Evolutionary conservation across 768 basidiomycete species (phyloP).

Genomic region (Boletus pseudo-olivaceus): DNA sequence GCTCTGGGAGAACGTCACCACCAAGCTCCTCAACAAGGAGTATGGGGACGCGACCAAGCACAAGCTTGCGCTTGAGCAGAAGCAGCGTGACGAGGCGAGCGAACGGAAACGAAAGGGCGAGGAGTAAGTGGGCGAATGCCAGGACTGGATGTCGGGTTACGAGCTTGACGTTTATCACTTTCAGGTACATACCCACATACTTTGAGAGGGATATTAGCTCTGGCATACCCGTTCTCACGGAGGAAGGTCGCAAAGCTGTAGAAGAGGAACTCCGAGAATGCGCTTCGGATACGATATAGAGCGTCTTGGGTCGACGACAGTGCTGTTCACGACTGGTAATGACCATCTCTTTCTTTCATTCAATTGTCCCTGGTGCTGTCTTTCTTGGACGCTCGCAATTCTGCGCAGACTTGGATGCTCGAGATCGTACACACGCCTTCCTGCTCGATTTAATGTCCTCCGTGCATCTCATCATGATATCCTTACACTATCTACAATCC

Average conservation of each 20-base stretch:
- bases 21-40: conserved; percentile 72
- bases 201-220: conserved; percentile 67
- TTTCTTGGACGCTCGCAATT: conserved; percentile 8
- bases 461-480: conserved; percentile 24
- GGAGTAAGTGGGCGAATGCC: conserved; percentile 51
- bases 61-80: conserved; percentile 92
- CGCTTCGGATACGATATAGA: conserved; percentile 13
- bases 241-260: conserved; percentile 65
- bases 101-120: conserved; percentile 79
- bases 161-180: background rate
- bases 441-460: conserved; percentile 9
- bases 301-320: background rate
- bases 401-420: conserved; percentile 2
- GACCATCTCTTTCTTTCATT: background rate
- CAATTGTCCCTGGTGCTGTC: background rate
- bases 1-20: conserved; percentile 86
- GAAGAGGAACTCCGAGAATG: conserved; percentile 58
- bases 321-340: conserved; percentile 6
- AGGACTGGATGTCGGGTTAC: background rate
- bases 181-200: conserved; percentile 69
- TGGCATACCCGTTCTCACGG: conserved; percentile 68
- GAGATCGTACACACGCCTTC: background rate
- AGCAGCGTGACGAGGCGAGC: conserved; percentile 83
- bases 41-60: conserved; percentile 87
- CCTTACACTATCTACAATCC: conserved; percentile 24